A percentile compares a stretch with the other conserved stretches of the same genome.
These are phyloP conservation scores for Colletotrichum sp. DNA, from an alignment of 2,329 filamentous ascomycete genomes.

Conservation along the genomic window DNA sequence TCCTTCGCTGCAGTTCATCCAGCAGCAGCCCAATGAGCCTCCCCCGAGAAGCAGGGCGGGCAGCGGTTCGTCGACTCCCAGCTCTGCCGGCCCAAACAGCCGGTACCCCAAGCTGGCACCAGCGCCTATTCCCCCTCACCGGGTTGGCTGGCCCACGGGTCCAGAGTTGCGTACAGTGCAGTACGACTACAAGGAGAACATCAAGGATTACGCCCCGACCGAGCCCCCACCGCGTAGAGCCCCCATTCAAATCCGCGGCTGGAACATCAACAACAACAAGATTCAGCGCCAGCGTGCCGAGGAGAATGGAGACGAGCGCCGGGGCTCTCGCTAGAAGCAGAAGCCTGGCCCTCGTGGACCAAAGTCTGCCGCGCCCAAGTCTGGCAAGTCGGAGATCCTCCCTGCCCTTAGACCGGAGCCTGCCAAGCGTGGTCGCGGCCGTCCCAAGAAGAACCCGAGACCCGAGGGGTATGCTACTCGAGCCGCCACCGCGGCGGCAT, in stretches of 20 bases:
- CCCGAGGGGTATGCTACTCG: not conserved
- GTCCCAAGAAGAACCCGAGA: not conserved
- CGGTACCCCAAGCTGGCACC: conserved; percentile 63
- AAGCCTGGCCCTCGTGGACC: not conserved
- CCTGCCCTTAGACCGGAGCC: not conserved
- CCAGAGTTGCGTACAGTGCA: conserved; percentile 63
- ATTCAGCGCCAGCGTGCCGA: conserved; percentile 16
- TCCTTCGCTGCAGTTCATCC: conserved; percentile 17
- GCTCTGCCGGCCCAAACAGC: conserved; percentile 1
- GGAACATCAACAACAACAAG: conserved; percentile 34
- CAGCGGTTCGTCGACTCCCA: conserved; percentile 22
- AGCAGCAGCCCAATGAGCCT: conserved; percentile 10
- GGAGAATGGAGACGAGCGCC: conserved; percentile 22
- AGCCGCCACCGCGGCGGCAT: not conserved
- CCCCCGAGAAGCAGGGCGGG: conserved; percentile 16
- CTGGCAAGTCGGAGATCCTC: not conserved
- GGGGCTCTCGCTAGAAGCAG: conserved; percentile 18
- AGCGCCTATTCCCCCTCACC: conserved; percentile 58
- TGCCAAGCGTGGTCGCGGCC: not conserved
- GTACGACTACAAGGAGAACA: conserved; percentile 58
- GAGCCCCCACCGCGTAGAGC: conserved; percentile 61
- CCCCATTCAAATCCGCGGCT: conserved; percentile 61
- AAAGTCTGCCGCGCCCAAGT: not conserved
- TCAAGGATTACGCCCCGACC: conserved; percentile 61
- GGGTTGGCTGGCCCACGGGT: conserved; percentile 49